Base-by-base conservation (phyloP, 805 yeast genomes). In the Myxozyma sirexii region DNA sequence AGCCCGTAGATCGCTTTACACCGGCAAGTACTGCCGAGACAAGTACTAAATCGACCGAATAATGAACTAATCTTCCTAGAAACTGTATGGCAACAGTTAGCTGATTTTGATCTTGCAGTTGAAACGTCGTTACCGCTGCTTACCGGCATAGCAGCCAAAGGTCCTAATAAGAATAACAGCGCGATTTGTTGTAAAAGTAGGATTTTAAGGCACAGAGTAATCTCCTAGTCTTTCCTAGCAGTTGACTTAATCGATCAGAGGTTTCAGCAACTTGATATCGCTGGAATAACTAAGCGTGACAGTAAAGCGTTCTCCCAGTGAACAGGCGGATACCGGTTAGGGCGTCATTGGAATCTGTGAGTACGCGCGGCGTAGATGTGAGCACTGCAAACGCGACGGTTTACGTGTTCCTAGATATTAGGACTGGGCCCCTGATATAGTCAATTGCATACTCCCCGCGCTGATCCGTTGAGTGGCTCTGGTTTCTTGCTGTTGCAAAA, bases 1-100 rank as follows among this genome's bases (percentile, higher is more conserved):
- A 77, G 0, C 97, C 97, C 0, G 97, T 88, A 63, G 88, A 85
- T 63, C 90, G 81, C 71, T 90, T 87, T 54, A 92, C 80, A 2
- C 96, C 96, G 0, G 97, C 97, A 45, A 93, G 76, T 13, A 92
- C 78, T 71, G 94, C 83, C 1, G 97, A 88, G 7, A 90, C 76
- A 59, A 92, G 77, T 2, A 92, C 83, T 63, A 91, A 79, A 70
- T 92, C 97, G 57, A 90, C 69, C 0, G 93, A 82, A 67, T 83
- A 82, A 74, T 90, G 97, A 10, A 87, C 72, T 57, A 86, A 66
- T 71, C 79, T 83, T 1, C 91, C 90, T 42, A 88, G 17, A 24
- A 48, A 26, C 53, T 48, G 21, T 13, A 47, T n/a, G 39, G 6
- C 33, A 23, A 23, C 33, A 35, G 31, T 37, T 24, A 24, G 53